phyloP scores from a whole-genome alignment of 345 rosid species.

The Euphorbia lathyris region DNA sequence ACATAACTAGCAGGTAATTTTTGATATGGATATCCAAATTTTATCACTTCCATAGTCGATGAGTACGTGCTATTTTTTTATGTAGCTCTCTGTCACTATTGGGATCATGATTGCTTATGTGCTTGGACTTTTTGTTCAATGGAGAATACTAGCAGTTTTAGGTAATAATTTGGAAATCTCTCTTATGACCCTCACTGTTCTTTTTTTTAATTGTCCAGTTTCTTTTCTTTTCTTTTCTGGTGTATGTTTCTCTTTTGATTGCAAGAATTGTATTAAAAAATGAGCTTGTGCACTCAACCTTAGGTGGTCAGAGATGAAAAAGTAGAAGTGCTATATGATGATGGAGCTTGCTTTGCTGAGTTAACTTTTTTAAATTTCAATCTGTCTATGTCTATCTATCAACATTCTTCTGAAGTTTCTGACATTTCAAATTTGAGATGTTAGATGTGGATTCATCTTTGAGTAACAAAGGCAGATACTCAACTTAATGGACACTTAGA shows the following conservation, averaged over 20 bases:
- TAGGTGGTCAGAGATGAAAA: neutral
- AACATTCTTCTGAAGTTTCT: neutral
- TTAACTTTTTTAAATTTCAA: neutral
- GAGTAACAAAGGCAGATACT: neutral
- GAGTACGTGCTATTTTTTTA: constrained; percentile 12
- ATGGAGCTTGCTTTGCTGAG: neutral
- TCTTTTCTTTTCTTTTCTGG: neutral
- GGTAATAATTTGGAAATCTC: constrained; percentile 47
- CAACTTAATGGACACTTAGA: neutral
- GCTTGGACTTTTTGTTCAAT: constrained; percentile 75
- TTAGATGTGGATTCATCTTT: neutral
- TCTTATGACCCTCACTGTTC: neutral
- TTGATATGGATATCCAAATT: neutral
- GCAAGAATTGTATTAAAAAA: neutral
- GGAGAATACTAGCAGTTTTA: constrained; percentile 93
- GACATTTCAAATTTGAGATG: neutral
- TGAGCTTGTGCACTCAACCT: neutral
- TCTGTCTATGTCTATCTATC: neutral
- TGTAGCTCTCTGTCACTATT: constrained; percentile 90
- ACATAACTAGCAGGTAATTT: neutral
- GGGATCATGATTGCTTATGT: constrained; percentile 96
- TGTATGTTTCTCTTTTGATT: neutral
- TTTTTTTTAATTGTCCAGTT: neutral
- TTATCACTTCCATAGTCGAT: constrained; percentile 9
- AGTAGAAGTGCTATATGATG: neutral